A percentile compares a stretch with the other conserved stretches of the same genome.
Conservation (phyloP, 75 land plant species). For the Sequoia sempervirens region DNA sequence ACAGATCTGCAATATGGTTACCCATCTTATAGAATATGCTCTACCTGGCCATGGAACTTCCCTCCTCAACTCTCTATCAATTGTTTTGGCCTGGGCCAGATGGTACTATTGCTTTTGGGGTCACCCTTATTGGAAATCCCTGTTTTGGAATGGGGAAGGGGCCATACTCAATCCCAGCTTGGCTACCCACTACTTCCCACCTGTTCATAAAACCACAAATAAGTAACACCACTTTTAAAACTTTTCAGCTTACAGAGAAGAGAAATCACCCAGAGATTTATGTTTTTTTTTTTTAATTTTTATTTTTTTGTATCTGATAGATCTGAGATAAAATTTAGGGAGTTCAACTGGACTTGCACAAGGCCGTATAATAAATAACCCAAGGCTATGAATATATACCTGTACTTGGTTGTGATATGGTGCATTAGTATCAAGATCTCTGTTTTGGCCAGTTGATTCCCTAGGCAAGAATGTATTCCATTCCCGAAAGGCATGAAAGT, state of each 20-base stretch:
- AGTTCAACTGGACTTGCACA: no score
- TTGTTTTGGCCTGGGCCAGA: conserved; percentile 33
- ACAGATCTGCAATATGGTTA: no score
- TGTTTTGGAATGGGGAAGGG: conserved; percentile 71
- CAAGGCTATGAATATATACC: conserved; percentile 16
- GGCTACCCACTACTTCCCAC: conserved; percentile 64
- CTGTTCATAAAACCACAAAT: conserved; percentile 19
- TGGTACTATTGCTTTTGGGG: background rate
- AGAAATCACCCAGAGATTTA: no score
- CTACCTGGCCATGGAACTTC: conserved; percentile 19
- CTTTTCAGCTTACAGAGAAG: no score
- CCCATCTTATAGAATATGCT: no score
- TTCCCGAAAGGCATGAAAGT: conserved; percentile 87
- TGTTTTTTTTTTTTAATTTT: no score
- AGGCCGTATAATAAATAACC: no score
- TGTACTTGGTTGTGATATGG: conserved; percentile 79
- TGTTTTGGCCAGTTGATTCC: conserved; percentile 87
- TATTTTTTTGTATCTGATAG: no score
- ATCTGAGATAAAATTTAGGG: no score
- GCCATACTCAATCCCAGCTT: conserved; percentile 56
- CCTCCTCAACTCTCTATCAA: conserved; percentile 17
- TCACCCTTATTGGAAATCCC: conserved; percentile 51
- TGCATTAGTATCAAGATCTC: conserved; percentile 73
- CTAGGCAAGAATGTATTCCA: conserved; percentile 87
- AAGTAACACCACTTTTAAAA: no score